Conservation (phyloP, 306 rosid genomes). For the Alnus rubra region DNA sequence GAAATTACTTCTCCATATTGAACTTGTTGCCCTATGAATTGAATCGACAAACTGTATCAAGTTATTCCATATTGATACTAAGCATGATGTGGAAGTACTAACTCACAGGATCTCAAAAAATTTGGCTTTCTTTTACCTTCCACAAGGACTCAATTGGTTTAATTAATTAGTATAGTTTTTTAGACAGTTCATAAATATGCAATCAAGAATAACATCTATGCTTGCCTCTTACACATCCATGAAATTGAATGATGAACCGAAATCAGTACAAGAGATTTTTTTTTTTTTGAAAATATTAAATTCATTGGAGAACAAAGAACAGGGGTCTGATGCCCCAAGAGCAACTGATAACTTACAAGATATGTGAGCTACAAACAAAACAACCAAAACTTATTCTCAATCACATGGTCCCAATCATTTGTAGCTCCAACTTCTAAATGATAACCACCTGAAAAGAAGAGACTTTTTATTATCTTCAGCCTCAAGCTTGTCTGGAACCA, state of each 20-base stretch:
- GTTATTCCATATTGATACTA: neutral
- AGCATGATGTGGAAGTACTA: neutral
- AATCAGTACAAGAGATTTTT: neutral
- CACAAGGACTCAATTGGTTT: neutral
- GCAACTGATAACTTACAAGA: slow-evolving; percentile 24
- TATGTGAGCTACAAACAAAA: slow-evolving; percentile 23
- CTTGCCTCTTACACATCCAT: neutral
- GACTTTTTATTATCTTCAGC: slow-evolving; percentile 25
- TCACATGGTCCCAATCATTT: slow-evolving; percentile 27
- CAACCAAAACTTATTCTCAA: slow-evolving; percentile 25
- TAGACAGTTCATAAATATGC: neutral
- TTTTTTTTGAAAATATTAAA: neutral
- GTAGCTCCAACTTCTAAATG: slow-evolving; percentile 28
- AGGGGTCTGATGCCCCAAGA: slow-evolving; percentile 13
- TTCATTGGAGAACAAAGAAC: neutral
- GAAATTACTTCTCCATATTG: neutral
- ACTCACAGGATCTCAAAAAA: neutral
- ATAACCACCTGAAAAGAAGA: slow-evolving; percentile 26
- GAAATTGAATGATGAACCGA: neutral
- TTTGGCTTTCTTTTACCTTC: neutral
- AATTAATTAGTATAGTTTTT: neutral
- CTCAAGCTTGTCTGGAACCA: neutral
- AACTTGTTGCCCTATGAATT: neutral
- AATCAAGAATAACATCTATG: neutral
- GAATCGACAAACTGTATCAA: neutral